Conservation (phyloP, 345 rosid species). For the Moricandia moricandioides region DNA sequence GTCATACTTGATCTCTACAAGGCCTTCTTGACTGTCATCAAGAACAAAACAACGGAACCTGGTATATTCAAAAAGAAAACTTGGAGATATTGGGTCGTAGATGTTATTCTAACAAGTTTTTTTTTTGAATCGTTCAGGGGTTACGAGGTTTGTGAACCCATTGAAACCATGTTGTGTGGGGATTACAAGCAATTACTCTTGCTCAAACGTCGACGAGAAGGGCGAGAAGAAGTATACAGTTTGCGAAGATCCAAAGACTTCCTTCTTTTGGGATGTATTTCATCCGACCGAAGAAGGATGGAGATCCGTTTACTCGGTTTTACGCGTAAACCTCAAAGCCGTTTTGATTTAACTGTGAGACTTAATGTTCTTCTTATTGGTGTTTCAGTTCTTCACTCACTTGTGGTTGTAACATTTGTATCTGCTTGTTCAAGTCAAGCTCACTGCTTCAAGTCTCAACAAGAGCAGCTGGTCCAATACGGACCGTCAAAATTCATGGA, state of each 20-base stretch:
- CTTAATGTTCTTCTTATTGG: neutral
- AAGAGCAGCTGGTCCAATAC: neutral
- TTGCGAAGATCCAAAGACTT: constrained; percentile 43
- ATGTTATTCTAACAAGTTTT: neutral
- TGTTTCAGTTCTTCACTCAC: neutral
- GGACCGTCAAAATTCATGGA: constrained; percentile 6
- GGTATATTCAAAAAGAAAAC: constrained; percentile 12
- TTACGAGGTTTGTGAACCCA: constrained; percentile 48
- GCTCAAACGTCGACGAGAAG: constrained; percentile 45
- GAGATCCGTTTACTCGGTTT: constrained; percentile 43
- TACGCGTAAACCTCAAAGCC: constrained; percentile 30
- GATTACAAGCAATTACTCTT: constrained; percentile 14
- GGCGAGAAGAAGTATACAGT: constrained; percentile 43
- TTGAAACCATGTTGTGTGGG: constrained; percentile 61
- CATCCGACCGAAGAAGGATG: constrained; percentile 62
- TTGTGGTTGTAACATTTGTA: constrained; percentile 12
- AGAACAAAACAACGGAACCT: constrained; percentile 29
- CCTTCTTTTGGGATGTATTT: constrained; percentile 56
- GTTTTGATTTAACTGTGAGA: constrained; percentile 22
- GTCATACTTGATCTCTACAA: constrained; percentile 53
- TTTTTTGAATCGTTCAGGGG: constrained; percentile 23
- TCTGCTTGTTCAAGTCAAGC: constrained; percentile 10
- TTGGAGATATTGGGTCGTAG: neutral
- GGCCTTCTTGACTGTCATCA: constrained; percentile 52
- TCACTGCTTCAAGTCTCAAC: neutral